These are phyloP conservation scores for Coemansia guatemalensis DNA, from an alignment of 192 early-diverging fungal species.

Conservation along the genomic window DNA sequence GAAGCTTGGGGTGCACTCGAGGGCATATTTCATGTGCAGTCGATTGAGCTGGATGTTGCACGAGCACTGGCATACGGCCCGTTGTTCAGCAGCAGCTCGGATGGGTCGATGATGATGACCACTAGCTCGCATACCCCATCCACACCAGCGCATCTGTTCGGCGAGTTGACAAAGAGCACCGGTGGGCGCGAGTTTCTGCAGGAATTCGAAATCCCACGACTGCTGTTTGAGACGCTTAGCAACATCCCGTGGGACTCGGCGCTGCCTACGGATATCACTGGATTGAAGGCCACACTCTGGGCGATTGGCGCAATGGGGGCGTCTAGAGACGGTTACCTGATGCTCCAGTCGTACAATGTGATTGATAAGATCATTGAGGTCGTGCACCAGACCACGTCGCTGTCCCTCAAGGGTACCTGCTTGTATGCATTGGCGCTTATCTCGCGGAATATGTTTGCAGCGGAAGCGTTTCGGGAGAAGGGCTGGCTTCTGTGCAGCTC, in stretches of 20 bases:
- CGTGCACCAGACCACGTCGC: slow-evolving; percentile 22
- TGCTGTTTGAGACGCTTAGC: slow-evolving; percentile 50
- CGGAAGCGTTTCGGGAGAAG: slow-evolving; percentile 41
- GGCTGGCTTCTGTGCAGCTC: slow-evolving; percentile 51
- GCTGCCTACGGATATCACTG: slow-evolving; percentile 29
- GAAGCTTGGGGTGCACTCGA: slow-evolving; percentile 51
- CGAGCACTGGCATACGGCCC: slow-evolving; percentile 50
- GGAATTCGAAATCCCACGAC: slow-evolving; percentile 29
- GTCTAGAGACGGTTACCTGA: slow-evolving; percentile 38
- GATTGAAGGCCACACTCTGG: slow-evolving; percentile 54
- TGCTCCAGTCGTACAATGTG: slow-evolving; percentile 37
- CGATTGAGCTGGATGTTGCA: slow-evolving; percentile 48
- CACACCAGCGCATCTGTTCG: slow-evolving; percentile 52
- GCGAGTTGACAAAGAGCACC: slow-evolving; percentile 31
- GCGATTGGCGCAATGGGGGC: slow-evolving; percentile 53
- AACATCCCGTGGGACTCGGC: slow-evolving; percentile 50
- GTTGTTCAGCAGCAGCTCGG: slow-evolving; percentile 47
- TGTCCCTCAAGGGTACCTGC: slow-evolving; percentile 49
- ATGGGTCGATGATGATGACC: slow-evolving; percentile 48
- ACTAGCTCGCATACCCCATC: slow-evolving; percentile 46
- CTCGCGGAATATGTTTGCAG: slow-evolving; percentile 49
- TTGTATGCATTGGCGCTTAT: slow-evolving; percentile 46
- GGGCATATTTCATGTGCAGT: slow-evolving; percentile 49
- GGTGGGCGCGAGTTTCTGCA: slow-evolving; percentile 36
- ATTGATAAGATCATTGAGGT: slow-evolving; percentile 35